phyloP scores from a whole-genome alignment of 1,139 yeast species.

The Keqinozyma sinolaborantium region DNA sequence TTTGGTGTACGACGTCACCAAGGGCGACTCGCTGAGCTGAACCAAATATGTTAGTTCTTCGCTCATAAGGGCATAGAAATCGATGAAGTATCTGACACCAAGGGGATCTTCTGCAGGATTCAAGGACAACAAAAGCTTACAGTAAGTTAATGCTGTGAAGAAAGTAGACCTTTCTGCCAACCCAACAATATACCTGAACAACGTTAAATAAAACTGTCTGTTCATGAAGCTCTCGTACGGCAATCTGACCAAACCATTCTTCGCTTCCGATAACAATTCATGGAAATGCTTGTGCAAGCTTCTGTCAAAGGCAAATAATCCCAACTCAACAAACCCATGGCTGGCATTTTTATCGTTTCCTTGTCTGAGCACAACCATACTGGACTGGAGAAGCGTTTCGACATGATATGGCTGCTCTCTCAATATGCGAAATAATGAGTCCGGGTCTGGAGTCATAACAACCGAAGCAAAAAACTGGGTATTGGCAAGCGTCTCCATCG shows the following conservation, averaged over 20 bases:
- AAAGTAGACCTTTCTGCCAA: constrained; percentile 77
- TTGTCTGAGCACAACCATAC: constrained; percentile 70
- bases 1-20: constrained; percentile 52
- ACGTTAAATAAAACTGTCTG: constrained; percentile 70
- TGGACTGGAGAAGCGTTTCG: constrained; percentile 76
- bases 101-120: constrained; percentile 81
- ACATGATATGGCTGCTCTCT: constrained; percentile 70
- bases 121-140: constrained; percentile 64
- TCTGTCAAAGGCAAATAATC: constrained; percentile 77
- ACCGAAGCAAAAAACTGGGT: constrained; percentile 65
- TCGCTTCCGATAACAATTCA: constrained; percentile 46
- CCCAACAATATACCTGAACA: constrained; percentile 68
- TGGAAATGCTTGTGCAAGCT: constrained; percentile 37
- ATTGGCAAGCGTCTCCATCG: constrained; percentile 45
- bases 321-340: constrained; percentile 70
- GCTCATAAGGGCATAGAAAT: constrained; percentile 69
- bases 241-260: constrained; percentile 59
- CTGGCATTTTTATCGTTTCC: constrained; percentile 69
- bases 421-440: constrained; percentile 53
- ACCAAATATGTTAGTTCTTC: constrained; percentile 63
- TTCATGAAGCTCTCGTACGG: constrained; percentile 77
- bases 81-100: constrained; percentile 81
- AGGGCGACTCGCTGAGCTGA: constrained; percentile 51
- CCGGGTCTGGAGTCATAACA: constrained; percentile 71
- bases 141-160: constrained; percentile 71